phyloP scores from a whole-genome alignment of 2,329 filamentous ascomycete species.

The Aspergillus ochraceus region DNA sequence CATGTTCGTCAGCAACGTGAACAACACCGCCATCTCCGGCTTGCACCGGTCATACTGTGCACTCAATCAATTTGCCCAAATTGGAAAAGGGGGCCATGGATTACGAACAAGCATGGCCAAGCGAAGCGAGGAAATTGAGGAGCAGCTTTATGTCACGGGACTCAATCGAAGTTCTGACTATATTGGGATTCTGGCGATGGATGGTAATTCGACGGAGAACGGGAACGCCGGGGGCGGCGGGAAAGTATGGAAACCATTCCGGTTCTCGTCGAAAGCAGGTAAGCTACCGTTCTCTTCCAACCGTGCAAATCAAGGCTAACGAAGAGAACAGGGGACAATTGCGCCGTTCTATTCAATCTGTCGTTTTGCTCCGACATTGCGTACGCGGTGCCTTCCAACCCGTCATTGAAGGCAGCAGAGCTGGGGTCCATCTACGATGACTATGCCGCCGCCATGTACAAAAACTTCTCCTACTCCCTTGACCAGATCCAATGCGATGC shows the following conservation, averaged over 20 bases:
- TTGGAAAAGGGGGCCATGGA: constrained; percentile 61
- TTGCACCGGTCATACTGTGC: constrained; percentile 82
- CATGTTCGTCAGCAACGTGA: constrained; percentile 70
- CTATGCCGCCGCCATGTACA: constrained; percentile 67
- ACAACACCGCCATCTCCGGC: constrained; percentile 63
- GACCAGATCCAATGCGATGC: constrained; percentile 85
- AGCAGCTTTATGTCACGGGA: constrained; percentile 81
- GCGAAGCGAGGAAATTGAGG: constrained; percentile 69
- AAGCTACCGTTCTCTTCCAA: constrained; percentile 33
- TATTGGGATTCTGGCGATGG: constrained; percentile 67
- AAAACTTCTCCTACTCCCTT: constrained; percentile 77
- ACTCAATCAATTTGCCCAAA: constrained; percentile 64
- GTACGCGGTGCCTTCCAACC: constrained; percentile 86
- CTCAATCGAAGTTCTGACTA: constrained; percentile 74
- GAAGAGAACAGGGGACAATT: constrained; percentile 66
- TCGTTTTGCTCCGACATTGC: constrained; percentile 84
- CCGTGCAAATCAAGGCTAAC: neutral
- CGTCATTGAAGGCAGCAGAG: constrained; percentile 59
- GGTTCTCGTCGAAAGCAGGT: constrained; percentile 79
- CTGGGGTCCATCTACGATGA: constrained; percentile 77
- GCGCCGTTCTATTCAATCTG: constrained; percentile 82
- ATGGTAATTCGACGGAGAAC: constrained; percentile 56
- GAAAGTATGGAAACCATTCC: constrained; percentile 67
- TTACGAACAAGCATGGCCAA: constrained; percentile 67
- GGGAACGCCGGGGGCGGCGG: constrained; percentile 70